These are phyloP conservation scores for Aegilops tauschii DNA, from an alignment of 176 grass and related monocot species.

Conservation along the genomic window DNA sequence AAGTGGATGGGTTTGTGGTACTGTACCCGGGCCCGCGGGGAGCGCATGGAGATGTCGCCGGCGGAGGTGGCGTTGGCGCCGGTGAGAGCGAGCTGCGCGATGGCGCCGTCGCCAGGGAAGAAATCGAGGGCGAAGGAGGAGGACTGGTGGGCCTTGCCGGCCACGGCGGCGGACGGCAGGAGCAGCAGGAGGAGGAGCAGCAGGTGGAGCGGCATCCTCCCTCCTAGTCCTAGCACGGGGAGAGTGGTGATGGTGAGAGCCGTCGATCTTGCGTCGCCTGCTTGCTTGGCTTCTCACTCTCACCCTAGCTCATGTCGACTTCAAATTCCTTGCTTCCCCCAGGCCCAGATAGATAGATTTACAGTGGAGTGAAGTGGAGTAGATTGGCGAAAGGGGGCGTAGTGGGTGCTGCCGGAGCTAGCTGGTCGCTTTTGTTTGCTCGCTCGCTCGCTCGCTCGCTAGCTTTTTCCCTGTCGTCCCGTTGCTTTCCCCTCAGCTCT, in stretches of 20 bases:
- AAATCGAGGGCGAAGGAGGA: constrained; percentile 58
- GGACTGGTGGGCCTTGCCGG: neutral
- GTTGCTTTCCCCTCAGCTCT: neutral
- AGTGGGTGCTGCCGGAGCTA: constrained; percentile 6
- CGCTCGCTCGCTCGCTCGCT: neutral
- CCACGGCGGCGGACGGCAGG: neutral
- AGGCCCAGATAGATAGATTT: neutral
- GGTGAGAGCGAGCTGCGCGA: constrained; percentile 56
- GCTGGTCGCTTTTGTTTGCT: constrained; percentile 2
- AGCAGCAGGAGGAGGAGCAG: neutral
- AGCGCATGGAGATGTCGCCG: constrained; percentile 32
- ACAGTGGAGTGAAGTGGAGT: neutral
- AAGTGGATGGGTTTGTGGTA: constrained; percentile 50
- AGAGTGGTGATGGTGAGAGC: neutral
- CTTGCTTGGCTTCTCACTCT: neutral
- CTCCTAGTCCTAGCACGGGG: neutral
- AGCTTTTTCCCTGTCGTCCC: neutral
- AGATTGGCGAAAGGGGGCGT: neutral
- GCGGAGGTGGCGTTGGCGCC: constrained; percentile 41
- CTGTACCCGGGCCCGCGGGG: constrained; percentile 38
- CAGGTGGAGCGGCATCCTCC: neutral
- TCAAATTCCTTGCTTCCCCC: neutral
- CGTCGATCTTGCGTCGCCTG: neutral
- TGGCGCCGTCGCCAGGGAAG: constrained; percentile 43
- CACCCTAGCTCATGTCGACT: neutral